Evolutionary conservation across 1,139 yeast species (phyloP).

Genomic region (Candida dubliniensis): DNA sequence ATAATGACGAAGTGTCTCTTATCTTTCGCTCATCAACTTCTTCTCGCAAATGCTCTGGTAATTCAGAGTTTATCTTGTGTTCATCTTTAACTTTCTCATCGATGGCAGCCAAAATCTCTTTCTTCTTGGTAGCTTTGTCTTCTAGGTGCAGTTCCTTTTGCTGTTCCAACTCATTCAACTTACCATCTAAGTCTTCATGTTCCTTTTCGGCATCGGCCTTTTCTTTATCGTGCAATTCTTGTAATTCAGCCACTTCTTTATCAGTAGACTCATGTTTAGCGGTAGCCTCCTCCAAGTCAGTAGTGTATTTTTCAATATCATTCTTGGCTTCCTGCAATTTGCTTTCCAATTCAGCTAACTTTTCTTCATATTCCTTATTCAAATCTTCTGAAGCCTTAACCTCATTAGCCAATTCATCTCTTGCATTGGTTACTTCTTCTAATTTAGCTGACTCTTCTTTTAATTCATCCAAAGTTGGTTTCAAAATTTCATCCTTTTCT

Average conservation of each 20-base stretch:
- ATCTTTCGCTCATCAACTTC: slow-evolving; percentile 43
- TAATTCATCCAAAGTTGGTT: slow-evolving; percentile 45
- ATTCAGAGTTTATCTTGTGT: slow-evolving; percentile 45
- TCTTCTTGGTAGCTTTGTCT: slow-evolving; percentile 33
- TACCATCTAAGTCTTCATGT: slow-evolving; percentile 32
- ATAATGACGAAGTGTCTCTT: slow-evolving; percentile 43
- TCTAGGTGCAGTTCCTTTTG: slow-evolving; percentile 30
- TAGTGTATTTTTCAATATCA: slow-evolving; percentile 37
- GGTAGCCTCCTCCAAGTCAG: slow-evolving; percentile 33
- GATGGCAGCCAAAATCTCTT: slow-evolving; percentile 32
- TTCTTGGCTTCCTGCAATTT: slow-evolving; percentile 38
- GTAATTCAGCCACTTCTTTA: slow-evolving; percentile 32
- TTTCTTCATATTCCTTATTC: slow-evolving; percentile 35
- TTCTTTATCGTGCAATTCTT: slow-evolving; percentile 25
- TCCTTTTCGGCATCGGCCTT: slow-evolving; percentile 26
- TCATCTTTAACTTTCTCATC: slow-evolving; percentile 42
- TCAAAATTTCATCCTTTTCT: slow-evolving; percentile 43
- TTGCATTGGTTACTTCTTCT: slow-evolving; percentile 39
- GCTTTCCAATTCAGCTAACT: slow-evolving; percentile 37
- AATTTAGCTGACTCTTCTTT: slow-evolving; percentile 39
- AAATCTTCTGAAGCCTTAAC: slow-evolving; percentile 32
- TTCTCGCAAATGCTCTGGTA: slow-evolving; percentile 53
- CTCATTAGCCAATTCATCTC: slow-evolving; percentile 36
- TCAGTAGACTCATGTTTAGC: slow-evolving; percentile 34
- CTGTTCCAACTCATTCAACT: slow-evolving; percentile 30